phyloP scores from a whole-genome alignment of 768 basidiomycete genomes.

The Tricholomella constricta region DNA sequence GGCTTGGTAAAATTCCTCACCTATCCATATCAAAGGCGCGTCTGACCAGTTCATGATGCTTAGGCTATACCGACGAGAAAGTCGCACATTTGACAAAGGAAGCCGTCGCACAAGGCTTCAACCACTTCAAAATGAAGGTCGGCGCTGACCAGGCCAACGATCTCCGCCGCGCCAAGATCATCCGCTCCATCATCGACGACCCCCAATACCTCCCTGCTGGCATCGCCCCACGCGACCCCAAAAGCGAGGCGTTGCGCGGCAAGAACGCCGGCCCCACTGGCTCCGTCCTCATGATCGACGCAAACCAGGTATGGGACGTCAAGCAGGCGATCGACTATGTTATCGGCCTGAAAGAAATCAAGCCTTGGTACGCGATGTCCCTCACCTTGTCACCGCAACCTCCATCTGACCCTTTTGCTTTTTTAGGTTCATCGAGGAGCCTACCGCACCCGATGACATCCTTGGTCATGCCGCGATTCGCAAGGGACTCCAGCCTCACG shows the following conservation, averaged over 20 bases:
- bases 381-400: neutral
- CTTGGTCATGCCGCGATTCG: slow-evolving; percentile 83
- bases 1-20: slow-evolving; percentile 62
- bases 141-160: slow-evolving; percentile 83
- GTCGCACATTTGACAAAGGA: slow-evolving; percentile 84
- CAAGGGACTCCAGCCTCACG: slow-evolving; percentile 72
- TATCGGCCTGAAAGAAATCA: slow-evolving; percentile 71
- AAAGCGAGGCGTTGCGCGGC: slow-evolving; percentile 62
- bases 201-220: slow-evolving; percentile 75
- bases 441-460: slow-evolving; percentile 90
- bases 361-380: slow-evolving; percentile 68
- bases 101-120: slow-evolving; percentile 86
- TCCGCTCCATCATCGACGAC: slow-evolving; percentile 95
- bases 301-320: slow-evolving; percentile 97
- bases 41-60: neutral
- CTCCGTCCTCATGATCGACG: slow-evolving; percentile 94
- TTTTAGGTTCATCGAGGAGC: slow-evolving; percentile 88
- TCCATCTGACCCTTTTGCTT: neutral
- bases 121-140: slow-evolving; percentile 99
- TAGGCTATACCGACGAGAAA: slow-evolving; percentile 92
- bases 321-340: slow-evolving; percentile 92
- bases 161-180: slow-evolving; percentile 83
- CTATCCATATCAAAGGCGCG: neutral
- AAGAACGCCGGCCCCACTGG: slow-evolving; percentile 97
- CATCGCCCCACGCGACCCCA: slow-evolving; percentile 57